phyloP scores from a whole-genome alignment of 2,329 filamentous ascomycete species.

The Acrocalymma vagum region DNA sequence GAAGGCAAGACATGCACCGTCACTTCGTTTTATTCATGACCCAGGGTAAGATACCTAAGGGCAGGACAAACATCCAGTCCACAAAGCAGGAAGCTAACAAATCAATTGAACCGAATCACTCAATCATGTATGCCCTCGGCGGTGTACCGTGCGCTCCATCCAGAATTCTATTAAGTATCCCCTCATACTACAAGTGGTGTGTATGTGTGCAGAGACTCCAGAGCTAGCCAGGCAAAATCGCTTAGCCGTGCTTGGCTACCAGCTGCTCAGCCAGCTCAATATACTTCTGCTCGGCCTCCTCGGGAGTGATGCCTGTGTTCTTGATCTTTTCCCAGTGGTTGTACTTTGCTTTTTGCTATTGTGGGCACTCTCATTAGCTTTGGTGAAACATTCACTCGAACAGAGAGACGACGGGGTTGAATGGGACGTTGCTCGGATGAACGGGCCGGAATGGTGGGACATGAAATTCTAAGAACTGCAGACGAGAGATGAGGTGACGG shows the following conservation, averaged over 20 bases:
- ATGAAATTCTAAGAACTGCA: neutral
- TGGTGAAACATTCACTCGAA: neutral
- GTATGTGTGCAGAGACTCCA: neutral
- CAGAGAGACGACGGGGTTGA: too few species aligned
- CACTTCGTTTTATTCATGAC: too few species aligned
- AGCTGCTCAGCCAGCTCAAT: conserved; percentile 75
- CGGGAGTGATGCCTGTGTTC: conserved; percentile 68
- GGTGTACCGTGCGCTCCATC: too few species aligned
- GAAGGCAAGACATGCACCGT: too few species aligned
- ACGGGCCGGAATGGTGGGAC: conserved; percentile 1
- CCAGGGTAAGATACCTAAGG: too few species aligned
- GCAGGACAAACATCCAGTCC: too few species aligned
- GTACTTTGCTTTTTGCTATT: conserved; percentile 86
- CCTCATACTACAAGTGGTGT: neutral
- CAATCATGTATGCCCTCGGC: too few species aligned
- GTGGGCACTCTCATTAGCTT: conserved; percentile 15
- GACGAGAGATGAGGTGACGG: conserved; percentile 5
- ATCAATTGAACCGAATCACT: too few species aligned
- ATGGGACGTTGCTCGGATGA: neutral
- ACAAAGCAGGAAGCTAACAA: too few species aligned
- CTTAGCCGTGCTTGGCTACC: conserved; percentile 75
- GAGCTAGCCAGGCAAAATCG: too few species aligned
- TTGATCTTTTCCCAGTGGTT: conserved; percentile 77
- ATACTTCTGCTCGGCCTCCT: conserved; percentile 80
- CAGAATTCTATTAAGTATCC: too few species aligned